phyloP scores from a whole-genome alignment of 345 rosid genomes.

The Cardiospermum halicacabum region DNA sequence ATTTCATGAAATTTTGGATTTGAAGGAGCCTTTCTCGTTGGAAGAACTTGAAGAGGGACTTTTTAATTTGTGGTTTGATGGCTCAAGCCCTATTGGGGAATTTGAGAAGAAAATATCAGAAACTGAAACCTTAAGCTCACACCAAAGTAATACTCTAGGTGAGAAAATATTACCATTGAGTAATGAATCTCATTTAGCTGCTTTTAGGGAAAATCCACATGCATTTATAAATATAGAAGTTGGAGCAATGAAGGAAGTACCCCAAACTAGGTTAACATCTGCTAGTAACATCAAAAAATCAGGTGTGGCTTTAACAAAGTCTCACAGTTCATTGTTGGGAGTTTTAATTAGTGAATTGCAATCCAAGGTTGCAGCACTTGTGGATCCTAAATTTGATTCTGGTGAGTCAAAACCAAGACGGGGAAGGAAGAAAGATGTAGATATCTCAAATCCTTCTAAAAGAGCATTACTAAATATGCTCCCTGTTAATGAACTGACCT shows the following conservation, averaged over 20 bases:
- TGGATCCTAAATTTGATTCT: conserved; percentile 85
- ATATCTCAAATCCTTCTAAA: conserved; percentile 48
- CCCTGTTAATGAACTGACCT: conserved; percentile 82
- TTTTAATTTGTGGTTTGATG: conserved; percentile 49
- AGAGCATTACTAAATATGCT: conserved; percentile 67
- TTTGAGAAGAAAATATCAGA: conserved; percentile 28
- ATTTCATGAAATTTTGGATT: conserved; percentile 67
- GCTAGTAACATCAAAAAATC: conserved; percentile 33
- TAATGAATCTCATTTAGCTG: conserved; percentile 24
- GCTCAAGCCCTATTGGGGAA: conserved; percentile 30
- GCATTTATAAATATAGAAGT: conserved; percentile 40
- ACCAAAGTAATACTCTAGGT: conserved; percentile 25
- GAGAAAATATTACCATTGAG: conserved; percentile 26
- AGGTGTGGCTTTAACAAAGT: conserved; percentile 54
- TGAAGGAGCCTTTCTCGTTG: conserved; percentile 47
- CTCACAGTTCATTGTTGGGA: conserved; percentile 59
- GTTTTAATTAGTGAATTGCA: conserved; percentile 82
- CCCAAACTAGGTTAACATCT: conserved; percentile 30
- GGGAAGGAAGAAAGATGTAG: conserved; percentile 80
- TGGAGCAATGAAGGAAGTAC: conserved; percentile 30
- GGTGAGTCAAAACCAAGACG: conserved; percentile 75
- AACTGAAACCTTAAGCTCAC: conserved; percentile 26
- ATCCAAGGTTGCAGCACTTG: conserved; percentile 82
- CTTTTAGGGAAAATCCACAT: conserved; percentile 27
- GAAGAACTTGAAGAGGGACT: conserved; percentile 80